Base-by-base conservation (phyloP, 129 eudicot species). In the Cynara cardunculus region DNA sequence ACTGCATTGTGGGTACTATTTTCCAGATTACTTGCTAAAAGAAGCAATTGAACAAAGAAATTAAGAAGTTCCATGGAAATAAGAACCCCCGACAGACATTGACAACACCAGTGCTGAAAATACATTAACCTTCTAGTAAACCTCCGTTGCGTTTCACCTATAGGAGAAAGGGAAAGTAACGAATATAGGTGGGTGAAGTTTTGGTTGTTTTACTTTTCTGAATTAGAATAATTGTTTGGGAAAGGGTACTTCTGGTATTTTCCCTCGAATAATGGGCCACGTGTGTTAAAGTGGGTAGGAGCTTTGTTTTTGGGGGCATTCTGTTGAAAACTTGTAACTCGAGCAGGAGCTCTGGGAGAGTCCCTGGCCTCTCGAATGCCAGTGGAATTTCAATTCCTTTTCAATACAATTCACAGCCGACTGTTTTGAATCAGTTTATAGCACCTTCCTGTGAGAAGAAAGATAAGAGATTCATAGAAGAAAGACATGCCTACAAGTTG, bases 21-120 rank as follows among this genome's bases (percentile, higher is more conserved):
- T 49, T 74, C 69, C 78, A 74, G 9, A 74, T 74, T 49, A 30
- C 78, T 46, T 26, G 71, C 61, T 34, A 32, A 77, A 76, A 62
- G 53, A 44, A 76, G 72, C 59, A 76, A 76, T 25, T 61, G 61
- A 76, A 32, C 61, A 56, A 56, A 75, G 53, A 30, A 59, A 76
- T 35, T 53, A 56, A 30, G 26, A 75, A 28, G 49, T 75, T 27
- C 31, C 26, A 59, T 2, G 27, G 27, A 28, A 25, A 75, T 18
- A 74, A 74, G 25, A 73, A 49, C 27, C 27, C 27, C 13, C 14
- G 26, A 46, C 8, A 49, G 26, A 74, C 46, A 27, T 13, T 27
- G 41, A 75, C 69, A 53, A 28, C 18, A 2, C 56, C n/a, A 14
- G n/a, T 12, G 56, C 56, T 44, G 56, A 44, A 13, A 44, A 44